Evolutionary conservation across 208 protist species (phyloP).

Genomic region (Crithidia sp.): DNA sequence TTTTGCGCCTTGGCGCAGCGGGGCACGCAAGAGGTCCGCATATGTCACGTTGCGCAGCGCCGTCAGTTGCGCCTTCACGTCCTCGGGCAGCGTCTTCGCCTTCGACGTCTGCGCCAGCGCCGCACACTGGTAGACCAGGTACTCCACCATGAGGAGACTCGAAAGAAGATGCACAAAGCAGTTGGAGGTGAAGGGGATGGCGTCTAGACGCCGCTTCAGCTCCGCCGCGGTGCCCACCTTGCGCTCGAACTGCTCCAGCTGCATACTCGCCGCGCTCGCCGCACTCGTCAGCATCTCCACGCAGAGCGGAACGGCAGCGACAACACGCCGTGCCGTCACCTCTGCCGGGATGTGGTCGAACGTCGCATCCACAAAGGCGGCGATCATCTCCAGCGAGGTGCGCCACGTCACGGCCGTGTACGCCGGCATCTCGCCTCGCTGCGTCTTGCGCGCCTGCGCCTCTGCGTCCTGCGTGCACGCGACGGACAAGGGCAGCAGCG

Average conservation of each 20-base stretch:
- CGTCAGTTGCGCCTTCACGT: not conserved
- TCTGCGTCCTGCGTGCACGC: constrained; percentile 25
- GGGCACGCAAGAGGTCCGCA: constrained; percentile 35
- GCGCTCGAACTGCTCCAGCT: constrained; percentile 1
- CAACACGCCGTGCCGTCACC: constrained; percentile 44
- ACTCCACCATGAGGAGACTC: constrained; percentile 72
- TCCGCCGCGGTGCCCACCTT: constrained; percentile 7
- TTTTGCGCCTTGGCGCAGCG: constrained; percentile 12
- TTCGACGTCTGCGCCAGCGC: constrained; percentile 26
- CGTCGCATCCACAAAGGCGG: constrained; percentile 55
- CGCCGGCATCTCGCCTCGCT: not conserved
- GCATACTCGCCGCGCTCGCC: constrained; percentile 12
- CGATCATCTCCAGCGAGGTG: constrained; percentile 54
- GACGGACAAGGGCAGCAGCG: constrained; percentile 51
- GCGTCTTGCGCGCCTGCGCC: not conserved
- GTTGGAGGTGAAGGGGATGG: constrained; percentile 56
- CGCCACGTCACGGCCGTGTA: constrained; percentile 74
- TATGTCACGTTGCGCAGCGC: constrained; percentile 45
- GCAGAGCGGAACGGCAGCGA: constrained; percentile 32
- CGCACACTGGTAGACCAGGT: constrained; percentile 58
- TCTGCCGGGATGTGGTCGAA: constrained; percentile 21
- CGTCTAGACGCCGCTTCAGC: constrained; percentile 12
- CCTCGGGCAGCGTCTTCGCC: not conserved
- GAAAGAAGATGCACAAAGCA: constrained; percentile 64
- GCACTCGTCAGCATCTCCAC: constrained; percentile 24